Evolutionary conservation across 78 protist species (phyloP).

Genomic region (Acrasis kona): DNA sequence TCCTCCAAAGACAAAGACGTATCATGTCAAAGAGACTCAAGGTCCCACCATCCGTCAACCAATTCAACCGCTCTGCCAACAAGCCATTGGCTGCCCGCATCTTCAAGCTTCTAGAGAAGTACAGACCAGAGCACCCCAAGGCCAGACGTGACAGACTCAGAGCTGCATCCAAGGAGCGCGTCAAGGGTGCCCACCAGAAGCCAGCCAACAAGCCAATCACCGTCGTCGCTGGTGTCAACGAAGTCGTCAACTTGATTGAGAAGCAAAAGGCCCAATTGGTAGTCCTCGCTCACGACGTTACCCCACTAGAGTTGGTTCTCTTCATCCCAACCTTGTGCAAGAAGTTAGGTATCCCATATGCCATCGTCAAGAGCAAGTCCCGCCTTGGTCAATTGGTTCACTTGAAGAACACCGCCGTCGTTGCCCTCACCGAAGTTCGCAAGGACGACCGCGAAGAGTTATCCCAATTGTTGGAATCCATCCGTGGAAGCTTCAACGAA

Average conservation of each 20-base stretch:
- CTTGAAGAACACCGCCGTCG: slow-evolving; percentile 81
- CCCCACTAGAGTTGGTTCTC: slow-evolving; percentile 95
- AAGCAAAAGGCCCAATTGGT: slow-evolving; percentile 95
- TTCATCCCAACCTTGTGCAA: slow-evolving; percentile 97
- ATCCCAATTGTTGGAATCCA: slow-evolving; percentile 31
- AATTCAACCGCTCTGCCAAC: slow-evolving; percentile 86
- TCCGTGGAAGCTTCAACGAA: slow-evolving; percentile 44
- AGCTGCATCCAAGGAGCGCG: slow-evolving; percentile 48
- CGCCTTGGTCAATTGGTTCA: slow-evolving; percentile 89
- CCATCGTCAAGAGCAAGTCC: slow-evolving; percentile 94
- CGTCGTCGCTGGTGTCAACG: slow-evolving; percentile 91
- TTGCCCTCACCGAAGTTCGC: slow-evolving; percentile 76
- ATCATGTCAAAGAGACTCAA: slow-evolving; percentile 82
- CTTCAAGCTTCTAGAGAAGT: slow-evolving; percentile 81
- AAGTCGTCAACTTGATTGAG: slow-evolving; percentile 87
- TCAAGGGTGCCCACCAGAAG: slow-evolving; percentile 49
- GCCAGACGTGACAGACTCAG: slow-evolving; percentile 71
- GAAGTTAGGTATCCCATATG: slow-evolving; percentile 92
- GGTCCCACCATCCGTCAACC: slow-evolving; percentile 95
- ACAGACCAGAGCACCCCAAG: slow-evolving; percentile 83
- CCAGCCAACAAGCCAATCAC: slow-evolving; percentile 37
- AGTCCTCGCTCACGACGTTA: slow-evolving; percentile 98
- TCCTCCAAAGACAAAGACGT: slow-evolving; percentile 89
- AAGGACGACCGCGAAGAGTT: slow-evolving; percentile 44
- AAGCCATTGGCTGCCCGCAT: slow-evolving; percentile 50